Percentiles rank a stretch among this genome's conserved stretches.
Evolutionary conservation across 805 yeast genomes (phyloP).

Genomic region (Kodamaea leandrae): DNA sequence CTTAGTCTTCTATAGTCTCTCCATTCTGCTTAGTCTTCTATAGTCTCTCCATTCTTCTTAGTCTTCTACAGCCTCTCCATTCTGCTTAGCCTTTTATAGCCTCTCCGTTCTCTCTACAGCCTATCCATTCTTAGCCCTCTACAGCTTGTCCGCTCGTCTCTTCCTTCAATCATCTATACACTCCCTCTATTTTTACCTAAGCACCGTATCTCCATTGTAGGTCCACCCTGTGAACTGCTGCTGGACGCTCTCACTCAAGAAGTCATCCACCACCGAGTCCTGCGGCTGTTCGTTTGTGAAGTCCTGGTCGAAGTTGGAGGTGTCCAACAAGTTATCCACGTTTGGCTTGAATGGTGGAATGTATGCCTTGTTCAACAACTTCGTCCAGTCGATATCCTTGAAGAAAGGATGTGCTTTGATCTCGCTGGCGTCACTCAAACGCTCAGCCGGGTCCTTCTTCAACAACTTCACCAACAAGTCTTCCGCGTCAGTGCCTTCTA

Average conservation of each 20-base stretch:
- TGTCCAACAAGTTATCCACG: conserved; percentile 80
- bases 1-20: too few species aligned
- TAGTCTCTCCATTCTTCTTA: too few species aligned
- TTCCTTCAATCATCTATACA: too few species aligned
- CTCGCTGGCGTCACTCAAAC: conserved; percentile 80
- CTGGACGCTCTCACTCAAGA: conserved; percentile 90
- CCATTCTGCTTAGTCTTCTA: too few species aligned
- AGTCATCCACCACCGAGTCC: conserved; percentile 93
- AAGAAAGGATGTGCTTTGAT: conserved; percentile 85
- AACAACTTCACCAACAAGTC: conserved; percentile 72
- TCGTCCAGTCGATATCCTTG: conserved; percentile 85
- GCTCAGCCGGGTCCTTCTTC: conserved; percentile 78
- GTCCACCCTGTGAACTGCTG: conserved; percentile 99
- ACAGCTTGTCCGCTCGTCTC: too few species aligned
- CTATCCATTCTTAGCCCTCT: too few species aligned
- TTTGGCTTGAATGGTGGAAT: conserved; percentile 95
- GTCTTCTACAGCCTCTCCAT: too few species aligned
- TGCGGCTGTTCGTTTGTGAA: conserved; percentile 92
- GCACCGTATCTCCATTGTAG: conserved; percentile 62
- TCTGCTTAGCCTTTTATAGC: too few species aligned
- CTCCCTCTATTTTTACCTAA: conserved; percentile 8
- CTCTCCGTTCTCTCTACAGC: too few species aligned
- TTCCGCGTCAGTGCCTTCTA: conserved; percentile 77
- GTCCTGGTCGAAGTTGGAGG: conserved; percentile 89
- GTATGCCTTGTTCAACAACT: conserved; percentile 78